Evolutionary conservation across 495 filamentous ascomycete species (phyloP), one percentile per base, ranked within the genome.

Genomic region (Schizothecium vesticola): DNA sequence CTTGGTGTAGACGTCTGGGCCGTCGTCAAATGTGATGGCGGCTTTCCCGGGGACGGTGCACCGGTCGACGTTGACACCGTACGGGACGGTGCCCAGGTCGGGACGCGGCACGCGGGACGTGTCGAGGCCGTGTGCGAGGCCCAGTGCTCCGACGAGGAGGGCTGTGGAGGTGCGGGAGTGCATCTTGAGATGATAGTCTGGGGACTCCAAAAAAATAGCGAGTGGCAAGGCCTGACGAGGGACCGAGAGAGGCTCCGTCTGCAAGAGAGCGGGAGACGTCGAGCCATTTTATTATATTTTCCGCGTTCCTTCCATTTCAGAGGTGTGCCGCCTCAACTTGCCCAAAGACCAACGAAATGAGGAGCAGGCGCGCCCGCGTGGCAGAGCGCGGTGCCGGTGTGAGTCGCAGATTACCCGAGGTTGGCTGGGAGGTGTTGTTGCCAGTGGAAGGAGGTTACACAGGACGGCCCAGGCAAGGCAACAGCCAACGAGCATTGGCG

Each of bases 21-120:
- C 90, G 75, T 92, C 90, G 71, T 92, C 89, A 70, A 85, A 92
- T 0, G 90, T 92, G 59, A 92, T 75, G 51, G 90, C 90, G 65
- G 91, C 80, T 5, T 82, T 84, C 36, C 85, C 84, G 2, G 79
- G 77, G 4, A 78, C 74, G 9, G 72, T 80, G 74, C 89, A 91
- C 43, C 78, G 79, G 43, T 79, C 81, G 67, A 91, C 86, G 16
- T 80, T 76, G 6, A 72, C 64, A 3, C 77, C 81, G 72, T 86
- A 87, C 16, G 79, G 78, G 13, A 83, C 81, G 28, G 66, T 69
- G 25, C 87, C 86, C 26, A 85, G 51, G 10, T 79, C 73, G 29
- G 85, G 83, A 11, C 87, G 82, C 58, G 80, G 72, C 70, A 87
- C 79, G 1, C 78, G 72, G 6, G 78, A 76, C 1, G 87, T 89